Percentiles rank a stretch among this genome's conserved stretches.
Conservation (phyloP, 2,329 filamentous ascomycete species). For the Cercospora berteroae region DNA sequence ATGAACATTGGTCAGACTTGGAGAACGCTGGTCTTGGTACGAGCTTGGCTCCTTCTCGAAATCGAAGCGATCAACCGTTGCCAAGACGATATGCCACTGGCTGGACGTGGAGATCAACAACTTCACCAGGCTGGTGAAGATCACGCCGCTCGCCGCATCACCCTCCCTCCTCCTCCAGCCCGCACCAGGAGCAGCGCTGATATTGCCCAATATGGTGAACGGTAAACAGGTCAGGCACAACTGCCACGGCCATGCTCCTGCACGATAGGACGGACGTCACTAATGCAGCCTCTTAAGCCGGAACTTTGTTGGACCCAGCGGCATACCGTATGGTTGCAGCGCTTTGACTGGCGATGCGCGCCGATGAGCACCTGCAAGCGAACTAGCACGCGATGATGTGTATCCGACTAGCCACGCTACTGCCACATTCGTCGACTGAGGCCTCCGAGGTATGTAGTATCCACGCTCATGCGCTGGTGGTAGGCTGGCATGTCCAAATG, state of each 20-base stretch:
- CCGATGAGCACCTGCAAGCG: slow-evolving; percentile 7
- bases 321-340: slow-evolving; percentile 4
- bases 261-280: slow-evolving; percentile 8
- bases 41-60: slow-evolving; percentile 16
- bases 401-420: slow-evolving; percentile 6
- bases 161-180: neutral
- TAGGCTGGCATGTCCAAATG: neutral
- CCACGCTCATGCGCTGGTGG: neutral
- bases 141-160: slow-evolving; percentile 3
- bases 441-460: neutral
- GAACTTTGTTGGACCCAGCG: slow-evolving; percentile 8
- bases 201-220: slow-evolving; percentile 4
- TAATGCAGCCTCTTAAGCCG: slow-evolving; percentile 9
- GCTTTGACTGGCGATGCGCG: slow-evolving; percentile 6
- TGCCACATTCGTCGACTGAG: neutral
- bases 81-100: slow-evolving; percentile 8
- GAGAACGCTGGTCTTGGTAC: slow-evolving; percentile 2
- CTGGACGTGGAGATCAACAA: slow-evolving; percentile 10
- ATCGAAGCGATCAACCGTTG: slow-evolving; percentile 7
- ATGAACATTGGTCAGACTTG: neutral
- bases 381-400: slow-evolving; percentile 12
- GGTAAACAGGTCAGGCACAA: slow-evolving; percentile 1
- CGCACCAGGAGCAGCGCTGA: slow-evolving; percentile 1
- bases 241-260: slow-evolving; percentile 1
- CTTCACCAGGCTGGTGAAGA: neutral